Conservation (phyloP, 495 filamentous ascomycete species). For the Astrothelium macrocarpum region DNA sequence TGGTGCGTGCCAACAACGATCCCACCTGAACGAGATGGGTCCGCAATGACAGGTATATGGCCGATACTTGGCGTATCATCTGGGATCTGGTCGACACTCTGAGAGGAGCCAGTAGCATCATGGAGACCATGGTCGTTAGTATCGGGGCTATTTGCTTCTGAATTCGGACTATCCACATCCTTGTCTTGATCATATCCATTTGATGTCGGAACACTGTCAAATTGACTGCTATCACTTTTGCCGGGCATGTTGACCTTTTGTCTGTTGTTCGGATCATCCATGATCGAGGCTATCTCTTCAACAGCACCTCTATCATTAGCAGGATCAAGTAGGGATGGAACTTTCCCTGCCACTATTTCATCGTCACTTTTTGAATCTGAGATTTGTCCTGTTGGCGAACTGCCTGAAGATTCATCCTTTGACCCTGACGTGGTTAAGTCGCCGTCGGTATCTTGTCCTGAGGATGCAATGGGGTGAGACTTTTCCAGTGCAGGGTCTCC, state of each 20-base stretch:
- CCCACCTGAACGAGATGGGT: not conserved
- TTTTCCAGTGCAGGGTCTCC: not conserved
- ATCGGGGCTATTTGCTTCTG: not conserved
- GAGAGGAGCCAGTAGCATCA: not conserved
- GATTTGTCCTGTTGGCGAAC: not conserved
- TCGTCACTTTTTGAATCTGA: not conserved
- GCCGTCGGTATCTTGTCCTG: not conserved
- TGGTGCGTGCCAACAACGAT: not conserved
- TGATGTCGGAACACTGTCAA: not conserved
- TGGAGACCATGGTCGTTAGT: not conserved
- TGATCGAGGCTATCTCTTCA: not conserved
- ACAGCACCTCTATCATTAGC: not conserved
- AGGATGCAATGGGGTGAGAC: not conserved
- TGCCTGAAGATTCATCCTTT: not conserved
- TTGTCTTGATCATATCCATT: not conserved
- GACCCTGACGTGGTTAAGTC: not conserved
- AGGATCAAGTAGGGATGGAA: not conserved
- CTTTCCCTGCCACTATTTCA: not conserved
- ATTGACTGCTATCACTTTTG: not conserved
- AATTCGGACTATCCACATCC: not conserved
- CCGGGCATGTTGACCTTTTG: not conserved
- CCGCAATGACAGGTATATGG: not conserved
- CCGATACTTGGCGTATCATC: not conserved
- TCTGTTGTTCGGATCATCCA: not conserved
- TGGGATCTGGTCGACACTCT: not conserved